Percentiles rank a stretch among this genome's conserved stretches.
phyloP scores from a whole-genome alignment of 2,329 filamentous ascomycete genomes.

The Aspergillus flavus region DNA sequence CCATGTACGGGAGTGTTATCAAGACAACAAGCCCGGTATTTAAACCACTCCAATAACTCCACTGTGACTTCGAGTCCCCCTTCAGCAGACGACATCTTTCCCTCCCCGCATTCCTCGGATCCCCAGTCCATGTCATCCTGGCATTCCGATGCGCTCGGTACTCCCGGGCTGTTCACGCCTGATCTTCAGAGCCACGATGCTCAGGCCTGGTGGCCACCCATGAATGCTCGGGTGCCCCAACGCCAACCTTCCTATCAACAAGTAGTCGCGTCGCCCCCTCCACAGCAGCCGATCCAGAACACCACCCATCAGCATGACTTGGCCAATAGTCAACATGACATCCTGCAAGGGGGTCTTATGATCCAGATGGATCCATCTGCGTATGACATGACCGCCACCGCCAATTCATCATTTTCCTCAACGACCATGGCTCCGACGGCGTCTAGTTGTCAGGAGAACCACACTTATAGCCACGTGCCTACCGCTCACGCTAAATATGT shows the following conservation, averaged over 20 bases:
- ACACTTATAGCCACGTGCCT: slow-evolving; percentile 21
- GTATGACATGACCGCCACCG: slow-evolving; percentile 34
- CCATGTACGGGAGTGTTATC: slow-evolving; percentile 32
- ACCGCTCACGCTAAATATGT: slow-evolving; percentile 28
- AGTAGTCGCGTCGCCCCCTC: slow-evolving; percentile 35
- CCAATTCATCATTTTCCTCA: slow-evolving; percentile 33
- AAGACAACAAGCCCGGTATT: slow-evolving; percentile 37
- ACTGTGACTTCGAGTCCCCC: slow-evolving; percentile 38
- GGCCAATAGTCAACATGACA: slow-evolving; percentile 30
- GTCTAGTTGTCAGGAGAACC: slow-evolving; percentile 18
- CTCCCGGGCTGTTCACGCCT: slow-evolving; percentile 42
- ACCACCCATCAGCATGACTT: slow-evolving; percentile 32
- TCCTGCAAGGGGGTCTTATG: slow-evolving; percentile 44
- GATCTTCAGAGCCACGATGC: slow-evolving; percentile 41
- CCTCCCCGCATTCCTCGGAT: slow-evolving; percentile 43
- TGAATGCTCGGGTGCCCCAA: slow-evolving; percentile 37
- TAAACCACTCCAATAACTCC: slow-evolving; percentile 33
- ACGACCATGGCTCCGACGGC: slow-evolving; percentile 24
- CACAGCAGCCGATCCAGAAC: slow-evolving; percentile 36
- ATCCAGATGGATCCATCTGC: slow-evolving; percentile 41
- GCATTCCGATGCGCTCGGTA: slow-evolving; percentile 42
- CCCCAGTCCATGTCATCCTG: slow-evolving; percentile 44
- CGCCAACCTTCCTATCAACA: slow-evolving; percentile 40
- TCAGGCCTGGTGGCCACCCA: slow-evolving; percentile 46
- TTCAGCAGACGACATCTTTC: slow-evolving; percentile 42